These are phyloP conservation scores for Ophiostoma sp. DNA, from an alignment of 2,329 filamentous ascomycete species.

Conservation along the genomic window DNA sequence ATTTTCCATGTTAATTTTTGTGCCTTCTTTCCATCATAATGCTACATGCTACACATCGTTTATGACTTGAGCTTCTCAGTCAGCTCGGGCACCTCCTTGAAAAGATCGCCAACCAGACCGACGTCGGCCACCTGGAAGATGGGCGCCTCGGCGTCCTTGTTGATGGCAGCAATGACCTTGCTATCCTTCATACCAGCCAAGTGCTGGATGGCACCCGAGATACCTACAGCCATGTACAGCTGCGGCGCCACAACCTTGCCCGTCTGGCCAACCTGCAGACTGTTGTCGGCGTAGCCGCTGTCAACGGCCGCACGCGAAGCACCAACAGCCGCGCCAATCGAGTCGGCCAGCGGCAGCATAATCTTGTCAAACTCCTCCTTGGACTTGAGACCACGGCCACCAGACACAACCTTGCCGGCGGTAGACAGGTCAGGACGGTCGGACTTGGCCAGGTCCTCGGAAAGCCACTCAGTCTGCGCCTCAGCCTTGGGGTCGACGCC, in stretches of 20 bases:
- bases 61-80: conserved; percentile 82
- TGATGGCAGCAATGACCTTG: conserved; percentile 98
- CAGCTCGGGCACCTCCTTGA: conserved; percentile 92
- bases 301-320: conserved; percentile 94
- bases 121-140: conserved; percentile 99
- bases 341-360: conserved; percentile 89
- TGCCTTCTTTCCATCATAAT: conserved; percentile 20
- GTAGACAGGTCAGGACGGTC: conserved; percentile 91
- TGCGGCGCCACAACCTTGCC: conserved; percentile 98
- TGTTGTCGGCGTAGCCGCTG: conserved; percentile 97
- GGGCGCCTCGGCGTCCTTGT: conserved; percentile 94
- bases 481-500: conserved; percentile 80
- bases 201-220: conserved; percentile 97
- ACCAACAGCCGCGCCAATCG: conserved; percentile 91
- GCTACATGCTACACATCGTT: not conserved
- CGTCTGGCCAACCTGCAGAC: conserved; percentile 95
- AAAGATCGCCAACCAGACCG: conserved; percentile 90
- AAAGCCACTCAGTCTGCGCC: conserved; percentile 80
- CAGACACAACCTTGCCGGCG: conserved; percentile 87
- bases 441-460: conserved; percentile 87
- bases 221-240: conserved; percentile 91
- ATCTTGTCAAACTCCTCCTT: conserved; percentile 96
- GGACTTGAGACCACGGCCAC: conserved; percentile 91
- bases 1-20: not conserved
- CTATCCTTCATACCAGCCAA: conserved; percentile 99